Conservation (phyloP, 306 rosid genomes). For the Inga laurina region DNA sequence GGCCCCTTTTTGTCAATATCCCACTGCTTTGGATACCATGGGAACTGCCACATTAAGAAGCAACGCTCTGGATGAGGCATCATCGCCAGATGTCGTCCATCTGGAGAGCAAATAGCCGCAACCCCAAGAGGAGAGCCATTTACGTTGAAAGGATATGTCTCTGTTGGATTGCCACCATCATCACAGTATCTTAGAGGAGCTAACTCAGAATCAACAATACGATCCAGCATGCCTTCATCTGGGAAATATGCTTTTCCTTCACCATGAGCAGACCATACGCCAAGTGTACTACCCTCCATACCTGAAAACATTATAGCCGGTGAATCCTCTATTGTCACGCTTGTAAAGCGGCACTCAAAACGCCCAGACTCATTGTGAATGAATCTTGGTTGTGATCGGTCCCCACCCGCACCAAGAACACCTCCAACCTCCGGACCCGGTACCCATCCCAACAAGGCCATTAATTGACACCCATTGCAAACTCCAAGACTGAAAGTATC, state of each 20-base stretch:
- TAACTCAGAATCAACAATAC: conserved; percentile 58
- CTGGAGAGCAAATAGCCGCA: conserved; percentile 88
- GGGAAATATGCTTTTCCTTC: conserved; percentile 96
- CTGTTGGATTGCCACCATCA: conserved; percentile 81
- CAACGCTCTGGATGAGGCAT: conserved; percentile 99
- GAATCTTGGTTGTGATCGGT: conserved; percentile 85
- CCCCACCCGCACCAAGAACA: conserved; percentile 79
- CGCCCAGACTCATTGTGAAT: conserved; percentile 86
- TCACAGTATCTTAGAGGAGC: conserved; percentile 85
- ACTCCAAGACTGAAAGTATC: conserved; percentile 92
- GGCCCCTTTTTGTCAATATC: conserved; percentile 73
- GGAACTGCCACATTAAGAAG: conserved; percentile 95
- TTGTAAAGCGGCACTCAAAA: conserved; percentile 88
- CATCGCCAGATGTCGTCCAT: conserved; percentile 93
- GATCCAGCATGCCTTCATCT: conserved; percentile 65
- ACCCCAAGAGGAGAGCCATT: conserved; percentile 89
- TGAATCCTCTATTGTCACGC: conserved; percentile 75
- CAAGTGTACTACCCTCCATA: conserved; percentile 83
- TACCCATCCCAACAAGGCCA: conserved; percentile 92
- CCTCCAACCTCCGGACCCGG: conserved; percentile 93
- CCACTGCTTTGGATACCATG: conserved; percentile 93
- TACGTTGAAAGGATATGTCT: conserved; percentile 76
- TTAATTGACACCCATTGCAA: conserved; percentile 95
- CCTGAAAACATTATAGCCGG: conserved; percentile 82
- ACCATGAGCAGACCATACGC: conserved; percentile 92